Conservation (phyloP, 208 protist genomes). For the Sergeia podlipaevii region DNA sequence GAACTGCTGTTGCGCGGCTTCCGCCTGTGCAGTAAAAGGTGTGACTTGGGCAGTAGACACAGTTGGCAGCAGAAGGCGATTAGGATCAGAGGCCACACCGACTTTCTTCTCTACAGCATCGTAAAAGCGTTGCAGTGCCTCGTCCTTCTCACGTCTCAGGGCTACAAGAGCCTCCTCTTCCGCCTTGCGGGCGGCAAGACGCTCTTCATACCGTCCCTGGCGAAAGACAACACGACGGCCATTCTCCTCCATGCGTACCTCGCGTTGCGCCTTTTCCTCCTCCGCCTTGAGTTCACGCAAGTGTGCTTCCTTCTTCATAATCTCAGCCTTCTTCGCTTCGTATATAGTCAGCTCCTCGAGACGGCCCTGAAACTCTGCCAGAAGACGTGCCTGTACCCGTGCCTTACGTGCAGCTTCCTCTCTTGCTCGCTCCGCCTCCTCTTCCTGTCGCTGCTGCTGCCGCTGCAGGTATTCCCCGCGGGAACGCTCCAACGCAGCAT, state of each 20-base stretch:
- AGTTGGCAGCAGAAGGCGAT: slow-evolving; percentile 54
- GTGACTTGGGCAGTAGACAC: slow-evolving; percentile 50
- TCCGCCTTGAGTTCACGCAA: slow-evolving; percentile 24
- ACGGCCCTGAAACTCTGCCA: slow-evolving; percentile 60
- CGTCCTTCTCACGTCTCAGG: slow-evolving; percentile 40
- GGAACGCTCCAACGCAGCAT: slow-evolving; percentile 23
- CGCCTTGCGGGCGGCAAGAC: slow-evolving; percentile 18
- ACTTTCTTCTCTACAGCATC: slow-evolving; percentile 51
- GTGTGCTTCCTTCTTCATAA: slow-evolving; percentile 43
- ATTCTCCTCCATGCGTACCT: slow-evolving; percentile 38
- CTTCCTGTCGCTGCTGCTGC: slow-evolving; percentile 21
- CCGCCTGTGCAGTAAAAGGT: neutral
- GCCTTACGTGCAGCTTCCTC: slow-evolving; percentile 22
- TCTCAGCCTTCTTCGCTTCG: slow-evolving; percentile 20
- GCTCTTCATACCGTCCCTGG: slow-evolving; percentile 39
- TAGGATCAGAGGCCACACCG: slow-evolving; percentile 53
- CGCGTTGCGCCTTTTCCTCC: slow-evolving; percentile 32
- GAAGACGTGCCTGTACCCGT: slow-evolving; percentile 23
- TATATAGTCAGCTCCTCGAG: slow-evolving; percentile 43
- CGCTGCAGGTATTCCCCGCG: slow-evolving; percentile 34
- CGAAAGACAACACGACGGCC: slow-evolving; percentile 50
- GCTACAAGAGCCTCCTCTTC: slow-evolving; percentile 37
- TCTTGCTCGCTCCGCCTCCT: slow-evolving; percentile 19
- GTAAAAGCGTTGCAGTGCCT: slow-evolving; percentile 69
- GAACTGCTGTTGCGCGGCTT: neutral